Conservation (phyloP, 441 rosid genomes). For the Adansonia madagascariensis region DNA sequence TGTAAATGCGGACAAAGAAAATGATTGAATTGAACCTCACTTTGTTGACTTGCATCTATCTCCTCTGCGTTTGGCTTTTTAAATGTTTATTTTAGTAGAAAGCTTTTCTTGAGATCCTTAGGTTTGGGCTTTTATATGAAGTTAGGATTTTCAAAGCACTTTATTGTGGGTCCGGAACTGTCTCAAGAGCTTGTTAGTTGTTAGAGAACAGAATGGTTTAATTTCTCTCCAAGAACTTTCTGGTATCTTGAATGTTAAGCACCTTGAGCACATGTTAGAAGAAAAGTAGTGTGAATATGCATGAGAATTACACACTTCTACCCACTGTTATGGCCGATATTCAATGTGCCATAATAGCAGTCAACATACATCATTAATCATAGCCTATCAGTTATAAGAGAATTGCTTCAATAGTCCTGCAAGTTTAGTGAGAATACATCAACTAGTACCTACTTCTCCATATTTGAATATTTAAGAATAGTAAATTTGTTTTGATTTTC, state of each 20-base stretch:
- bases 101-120: slow-evolving; percentile 23
- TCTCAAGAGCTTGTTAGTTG: not conserved
- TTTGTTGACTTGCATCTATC: slow-evolving; percentile 43
- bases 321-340: not conserved
- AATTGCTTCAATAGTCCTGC: not conserved
- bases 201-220: not conserved
- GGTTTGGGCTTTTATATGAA: slow-evolving; percentile 17
- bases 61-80: slow-evolving; percentile 22
- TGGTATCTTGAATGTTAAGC: not conserved
- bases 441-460: no score
- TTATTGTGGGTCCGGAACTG: slow-evolving; percentile 6
- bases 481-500: slow-evolving; percentile 3
- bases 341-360: slow-evolving; percentile 22
- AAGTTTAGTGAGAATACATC: not conserved
- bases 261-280: not conserved
- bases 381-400: not conserved
- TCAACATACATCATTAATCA: slow-evolving; percentile 30
- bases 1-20: slow-evolving; percentile 32
- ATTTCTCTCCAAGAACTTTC: not conserved
- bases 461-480: not conserved
- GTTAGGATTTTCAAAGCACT: slow-evolving; percentile 1
- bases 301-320: slow-evolving; percentile 10
- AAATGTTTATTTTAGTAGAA: slow-evolving; percentile 7
- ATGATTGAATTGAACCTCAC: slow-evolving; percentile 38
- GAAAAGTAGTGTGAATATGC: not conserved